Conservation (phyloP, 1,284 basidiomycete species). For the Pholiota adiposa region DNA sequence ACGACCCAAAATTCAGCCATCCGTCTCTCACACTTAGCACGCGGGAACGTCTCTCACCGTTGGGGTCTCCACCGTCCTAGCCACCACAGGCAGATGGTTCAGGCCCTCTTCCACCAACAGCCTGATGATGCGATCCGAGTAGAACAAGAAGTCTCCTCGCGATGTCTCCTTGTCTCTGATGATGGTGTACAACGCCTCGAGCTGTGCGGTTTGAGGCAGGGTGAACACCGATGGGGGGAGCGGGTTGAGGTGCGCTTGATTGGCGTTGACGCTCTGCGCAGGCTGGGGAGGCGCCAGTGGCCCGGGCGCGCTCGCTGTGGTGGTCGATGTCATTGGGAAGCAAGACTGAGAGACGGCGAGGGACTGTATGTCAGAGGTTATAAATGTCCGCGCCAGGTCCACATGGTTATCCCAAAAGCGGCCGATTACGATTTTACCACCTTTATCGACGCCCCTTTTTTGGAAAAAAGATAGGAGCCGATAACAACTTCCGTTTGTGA, state of each 20-base stretch:
- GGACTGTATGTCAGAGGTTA: not conserved
- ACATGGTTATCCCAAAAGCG: slow-evolving; percentile 2
- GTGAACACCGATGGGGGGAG: slow-evolving; percentile 85
- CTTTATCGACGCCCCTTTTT: slow-evolving; percentile 1
- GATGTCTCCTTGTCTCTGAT: slow-evolving; percentile 87
- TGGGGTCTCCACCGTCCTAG: slow-evolving; percentile 81
- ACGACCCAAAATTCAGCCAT: slow-evolving; percentile 1
- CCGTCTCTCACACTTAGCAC: not conserved
- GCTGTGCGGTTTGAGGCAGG: slow-evolving; percentile 85
- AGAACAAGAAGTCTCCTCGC: slow-evolving; percentile 97
- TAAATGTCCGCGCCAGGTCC: slow-evolving; percentile 7
- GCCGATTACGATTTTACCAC: slow-evolving; percentile 1
- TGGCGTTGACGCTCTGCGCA: slow-evolving; percentile 30
- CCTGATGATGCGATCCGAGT: slow-evolving; percentile 83
- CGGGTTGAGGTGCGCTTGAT: slow-evolving; percentile 35
- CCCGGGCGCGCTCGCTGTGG: slow-evolving; percentile 3
- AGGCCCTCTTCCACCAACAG: slow-evolving; percentile 85
- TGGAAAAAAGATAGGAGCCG: slow-evolving; percentile 4
- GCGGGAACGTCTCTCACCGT: slow-evolving; percentile 57
- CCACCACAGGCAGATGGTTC: slow-evolving; percentile 93
- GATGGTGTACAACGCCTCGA: slow-evolving; percentile 96
- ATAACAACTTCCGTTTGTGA: not conserved
- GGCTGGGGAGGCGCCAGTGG: slow-evolving; percentile 30
- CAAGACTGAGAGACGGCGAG: not conserved
- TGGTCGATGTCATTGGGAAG: slow-evolving; percentile 6